These are phyloP conservation scores for Solanum neorickii DNA, from an alignment of 257 asterid genomes.

Conservation along the genomic window DNA sequence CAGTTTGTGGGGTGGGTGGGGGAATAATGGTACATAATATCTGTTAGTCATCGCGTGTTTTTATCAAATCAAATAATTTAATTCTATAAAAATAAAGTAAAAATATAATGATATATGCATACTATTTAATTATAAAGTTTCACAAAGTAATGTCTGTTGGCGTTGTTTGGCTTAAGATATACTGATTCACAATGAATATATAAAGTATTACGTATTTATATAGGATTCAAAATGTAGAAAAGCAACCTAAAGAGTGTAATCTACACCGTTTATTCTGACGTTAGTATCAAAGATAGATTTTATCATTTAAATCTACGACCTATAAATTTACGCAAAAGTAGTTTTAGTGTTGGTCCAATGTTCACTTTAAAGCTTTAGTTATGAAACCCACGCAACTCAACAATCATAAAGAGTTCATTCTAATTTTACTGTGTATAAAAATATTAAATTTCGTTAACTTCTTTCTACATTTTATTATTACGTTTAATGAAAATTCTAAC, in stretches of 20 bases:
- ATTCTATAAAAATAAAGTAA: neutral
- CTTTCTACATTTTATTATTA: neutral
- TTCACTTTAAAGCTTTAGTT: neutral
- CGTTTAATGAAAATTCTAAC: neutral
- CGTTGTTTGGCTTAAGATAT: neutral
- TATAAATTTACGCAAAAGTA: neutral
- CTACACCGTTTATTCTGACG: fast-evolving
- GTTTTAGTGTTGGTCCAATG: fast-evolving
- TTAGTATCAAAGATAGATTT: neutral
- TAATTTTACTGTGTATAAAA: neutral
- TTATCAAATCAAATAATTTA: neutral
- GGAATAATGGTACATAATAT: neutral
- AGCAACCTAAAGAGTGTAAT: neutral
- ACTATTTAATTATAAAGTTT: neutral
- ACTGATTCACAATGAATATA: neutral
- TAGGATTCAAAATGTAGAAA: neutral
- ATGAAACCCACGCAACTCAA: neutral
- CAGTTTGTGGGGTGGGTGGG: neutral
- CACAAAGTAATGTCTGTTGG: neutral
- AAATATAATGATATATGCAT: neutral
- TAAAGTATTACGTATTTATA: neutral
- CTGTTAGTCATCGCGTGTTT: neutral
- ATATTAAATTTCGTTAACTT: neutral
- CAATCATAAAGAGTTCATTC: neutral
- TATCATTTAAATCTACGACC: neutral